Base-by-base conservation (phyloP, 768 basidiomycete genomes). In the Mycena alexandri region DNA sequence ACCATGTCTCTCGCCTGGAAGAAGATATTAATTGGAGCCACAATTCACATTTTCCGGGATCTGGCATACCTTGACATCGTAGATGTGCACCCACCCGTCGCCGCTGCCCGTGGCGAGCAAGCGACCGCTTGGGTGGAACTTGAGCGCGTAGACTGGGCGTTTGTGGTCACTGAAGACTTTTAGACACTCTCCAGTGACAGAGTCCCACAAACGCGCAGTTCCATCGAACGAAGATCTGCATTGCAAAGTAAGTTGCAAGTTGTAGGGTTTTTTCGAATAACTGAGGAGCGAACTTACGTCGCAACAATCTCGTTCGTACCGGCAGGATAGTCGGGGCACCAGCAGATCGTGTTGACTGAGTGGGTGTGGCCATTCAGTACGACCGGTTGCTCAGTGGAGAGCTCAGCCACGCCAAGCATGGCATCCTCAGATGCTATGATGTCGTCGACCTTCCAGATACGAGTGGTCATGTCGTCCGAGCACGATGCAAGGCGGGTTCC, bases 201-300 rank as follows among this genome's bases (percentile, higher is more conserved):
- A 87, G 77, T 96, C 91, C 95, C 95, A 97, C 34, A 97, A 70
- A 46, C 93, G 88, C 6, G 92, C 87, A 2, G 93, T 93, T 16
- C 83, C 81, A 73, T 97, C 95, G 73, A 94, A 94, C 6, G 93
- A 93, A 12, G 90, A 87, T 10, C 93, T 95, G 70, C 3, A 57
- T 52, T 36, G 46, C 34, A 13, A 29, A 6, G 6, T 29, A 29
- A 29, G 29, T 29, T 29, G 29, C 29, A 29, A 29, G 41, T 29
- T 29, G 29, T 6, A 6, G 6, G 29, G 6, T 29, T 29, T n/a
- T n/a, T n/a, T n/a, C n/a, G n/a, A 6, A 6, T 29, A 29, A 6
- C 29, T 29, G 29, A 29, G 29, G 29, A 29, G 29, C 3, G 29
- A 29, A 79, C 88, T 75, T 73, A 93, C 93, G 93, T 93, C 29